Base-by-base conservation (phyloP, 148 eudicot genomes). In the Dianthus caryophyllus region DNA sequence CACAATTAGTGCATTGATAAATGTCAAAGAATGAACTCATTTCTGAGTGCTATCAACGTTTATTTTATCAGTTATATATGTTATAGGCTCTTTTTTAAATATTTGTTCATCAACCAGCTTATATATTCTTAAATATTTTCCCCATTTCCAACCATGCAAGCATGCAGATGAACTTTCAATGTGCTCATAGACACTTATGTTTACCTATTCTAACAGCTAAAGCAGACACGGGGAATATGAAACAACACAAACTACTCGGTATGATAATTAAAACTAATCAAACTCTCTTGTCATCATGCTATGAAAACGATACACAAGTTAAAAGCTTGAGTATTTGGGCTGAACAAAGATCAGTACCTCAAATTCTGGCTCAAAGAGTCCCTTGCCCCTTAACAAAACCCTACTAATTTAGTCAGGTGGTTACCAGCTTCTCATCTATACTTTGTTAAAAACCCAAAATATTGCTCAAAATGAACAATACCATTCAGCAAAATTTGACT, bases 1-100 rank as follows among this genome's bases (percentile, higher is more conserved):
- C 71, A 80, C 15, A 80, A 72, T 47, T 77, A 77, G 54, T 51
- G 50, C 70, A 64, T 69, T 44, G 24, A 39, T 12, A 60, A 5
- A 21, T 68, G 51, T 16, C 52, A 12, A 26, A n/a, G 6, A 51
- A n/a, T 38, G 24, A 6, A 60, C 52, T 30, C 29, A 5, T 51
- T 67, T 14, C 49, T 36, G 26, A 25, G 18, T 15, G 43, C n/a
- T 26, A 47, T 38, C 38, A 29, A n/a, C 22, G 14, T 48, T 39
- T 65, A 29, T 29, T 49, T 11, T 30, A 9, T 48, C 41, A 26
- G 5, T 49, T 50, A 10, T 49, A 17, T 49, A 48, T 47, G 56
- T 48, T 9, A 30, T 48, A 31, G 49, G 26, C 24, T 46, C 7
- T 30, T 31, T 29, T 50, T 14, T 44, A 63, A 62, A 21, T 18